Conservation (phyloP, 2,329 filamentous ascomycete genomes). For the Alternaria sp. region DNA sequence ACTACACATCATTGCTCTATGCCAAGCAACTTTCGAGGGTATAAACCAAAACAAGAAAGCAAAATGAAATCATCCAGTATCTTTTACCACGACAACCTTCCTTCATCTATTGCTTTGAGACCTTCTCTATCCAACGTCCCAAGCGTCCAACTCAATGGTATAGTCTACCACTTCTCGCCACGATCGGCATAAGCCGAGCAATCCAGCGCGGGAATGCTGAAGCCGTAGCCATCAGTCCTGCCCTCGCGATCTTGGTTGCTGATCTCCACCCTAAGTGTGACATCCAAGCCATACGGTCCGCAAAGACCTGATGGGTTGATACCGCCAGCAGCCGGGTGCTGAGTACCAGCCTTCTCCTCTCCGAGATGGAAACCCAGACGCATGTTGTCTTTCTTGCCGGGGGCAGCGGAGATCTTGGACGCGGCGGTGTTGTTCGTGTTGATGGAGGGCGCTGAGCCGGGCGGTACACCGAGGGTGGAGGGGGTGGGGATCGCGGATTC, state of each 20-base stretch:
- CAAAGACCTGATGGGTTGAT: conserved; percentile 51
- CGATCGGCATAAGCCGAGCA: conserved; percentile 3
- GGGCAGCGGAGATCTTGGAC: conserved; percentile 32
- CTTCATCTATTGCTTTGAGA: neutral
- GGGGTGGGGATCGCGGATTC: conserved; percentile 52
- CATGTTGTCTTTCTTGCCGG: conserved; percentile 59
- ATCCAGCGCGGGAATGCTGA: conserved; percentile 55
- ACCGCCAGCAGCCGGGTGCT: conserved; percentile 71
- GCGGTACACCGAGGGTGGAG: conserved; percentile 14
- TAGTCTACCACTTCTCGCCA: conserved; percentile 23
- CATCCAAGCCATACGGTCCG: conserved; percentile 54
- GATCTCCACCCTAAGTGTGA: conserved; percentile 57
- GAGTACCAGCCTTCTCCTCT: conserved; percentile 78
- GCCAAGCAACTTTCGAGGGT: conserved; percentile 1
- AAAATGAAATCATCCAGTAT: neutral
- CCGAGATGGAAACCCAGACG: conserved; percentile 76
- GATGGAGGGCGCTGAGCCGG: conserved; percentile 27
- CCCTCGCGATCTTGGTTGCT: conserved; percentile 52
- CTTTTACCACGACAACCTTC: neutral
- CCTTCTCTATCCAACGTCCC: too few species aligned
- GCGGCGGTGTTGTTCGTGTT: conserved; percentile 36
- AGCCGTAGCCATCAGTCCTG: conserved; percentile 57
- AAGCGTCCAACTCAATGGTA: neutral
- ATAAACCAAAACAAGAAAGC: neutral
- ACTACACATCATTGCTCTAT: neutral